phyloP scores from a whole-genome alignment of 2,329 filamentous ascomycete genomes.

The Colletotrichum trifolii region DNA sequence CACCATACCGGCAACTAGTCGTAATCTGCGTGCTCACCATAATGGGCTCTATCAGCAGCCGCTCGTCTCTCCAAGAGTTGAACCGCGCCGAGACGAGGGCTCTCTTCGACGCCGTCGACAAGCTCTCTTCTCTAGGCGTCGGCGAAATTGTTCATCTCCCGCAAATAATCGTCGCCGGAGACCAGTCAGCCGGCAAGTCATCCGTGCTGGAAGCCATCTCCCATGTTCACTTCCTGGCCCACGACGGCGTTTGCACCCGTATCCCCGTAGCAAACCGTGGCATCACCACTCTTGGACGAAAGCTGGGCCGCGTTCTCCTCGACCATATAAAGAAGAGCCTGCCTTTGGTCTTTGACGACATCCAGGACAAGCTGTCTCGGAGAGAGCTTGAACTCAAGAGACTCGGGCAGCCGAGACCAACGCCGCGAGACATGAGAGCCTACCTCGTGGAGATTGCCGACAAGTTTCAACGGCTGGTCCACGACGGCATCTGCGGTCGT shows the following conservation, averaged over 20 bases:
- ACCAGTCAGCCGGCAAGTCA: slow-evolving; percentile 72
- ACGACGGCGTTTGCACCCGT: slow-evolving; percentile 67
- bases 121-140: slow-evolving; percentile 60
- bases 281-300: slow-evolving; percentile 46
- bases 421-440: slow-evolving; percentile 41
- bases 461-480: slow-evolving; percentile 47
- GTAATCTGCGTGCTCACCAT: too few species aligned
- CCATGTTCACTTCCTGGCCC: slow-evolving; percentile 67
- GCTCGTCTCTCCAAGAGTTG: slow-evolving; percentile 53
- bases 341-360: slow-evolving; percentile 42
- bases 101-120: slow-evolving; percentile 64
- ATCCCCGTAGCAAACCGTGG: slow-evolving; percentile 47
- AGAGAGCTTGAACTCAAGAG: slow-evolving; percentile 37
- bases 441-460: slow-evolving; percentile 50
- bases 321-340: slow-evolving; percentile 43
- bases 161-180: slow-evolving; percentile 68
- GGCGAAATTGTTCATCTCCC: slow-evolving; percentile 60
- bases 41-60: slow-evolving; percentile 49
- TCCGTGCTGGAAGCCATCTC: slow-evolving; percentile 74
- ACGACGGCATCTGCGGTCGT: slow-evolving; percentile 43
- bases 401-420: slow-evolving; percentile 40
- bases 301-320: slow-evolving; percentile 47
- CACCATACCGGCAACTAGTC: too few species aligned
- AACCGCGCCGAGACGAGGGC: slow-evolving; percentile 56
- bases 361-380: slow-evolving; percentile 40